Evolutionary conservation across 192 early-diverging fungal species (phyloP).

Genomic region (Linnemannia schmuckeri): DNA sequence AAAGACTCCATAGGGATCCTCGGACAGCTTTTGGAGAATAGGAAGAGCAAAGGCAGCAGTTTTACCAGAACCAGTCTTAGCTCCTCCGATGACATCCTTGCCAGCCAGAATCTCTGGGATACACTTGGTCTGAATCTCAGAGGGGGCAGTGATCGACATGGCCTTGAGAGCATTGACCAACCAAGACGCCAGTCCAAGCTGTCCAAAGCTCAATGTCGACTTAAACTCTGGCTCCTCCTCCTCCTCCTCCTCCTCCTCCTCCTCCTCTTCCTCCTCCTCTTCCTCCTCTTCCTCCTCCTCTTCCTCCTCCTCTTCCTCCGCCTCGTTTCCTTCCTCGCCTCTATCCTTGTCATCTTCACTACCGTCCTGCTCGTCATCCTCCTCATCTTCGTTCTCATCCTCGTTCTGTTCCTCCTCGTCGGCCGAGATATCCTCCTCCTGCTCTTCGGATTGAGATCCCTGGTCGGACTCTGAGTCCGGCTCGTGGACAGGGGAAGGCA

Average conservation of each 20-base stretch:
- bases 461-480: neutral
- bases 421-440: neutral
- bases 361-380: constrained; percentile 1
- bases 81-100: constrained; percentile 91
- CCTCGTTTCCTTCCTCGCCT: constrained; percentile 8
- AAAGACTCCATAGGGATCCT: constrained; percentile 97
- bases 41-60: constrained; percentile 99
- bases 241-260: constrained; percentile 55
- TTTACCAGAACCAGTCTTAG: constrained; percentile 97
- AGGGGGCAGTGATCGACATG: constrained; percentile 88
- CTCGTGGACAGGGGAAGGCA: neutral
- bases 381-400: neutral
- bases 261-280: constrained; percentile 24
- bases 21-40: constrained; percentile 93
- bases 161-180: constrained; percentile 80
- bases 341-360: neutral
- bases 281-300: constrained; percentile 55
- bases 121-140: constrained; percentile 94
- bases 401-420: constrained; percentile 8
- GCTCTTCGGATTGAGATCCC: neutral
- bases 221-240: constrained; percentile 39
- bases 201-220: constrained; percentile 64
- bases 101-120: constrained; percentile 83
- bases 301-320: constrained; percentile 56
- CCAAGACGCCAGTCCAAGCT: constrained; percentile 88